Evolutionary conservation across 2,329 filamentous ascomycete species (phyloP), one percentile per base, ranked within the genome.

Genomic region (Colletotrichum euphorbiae): DNA sequence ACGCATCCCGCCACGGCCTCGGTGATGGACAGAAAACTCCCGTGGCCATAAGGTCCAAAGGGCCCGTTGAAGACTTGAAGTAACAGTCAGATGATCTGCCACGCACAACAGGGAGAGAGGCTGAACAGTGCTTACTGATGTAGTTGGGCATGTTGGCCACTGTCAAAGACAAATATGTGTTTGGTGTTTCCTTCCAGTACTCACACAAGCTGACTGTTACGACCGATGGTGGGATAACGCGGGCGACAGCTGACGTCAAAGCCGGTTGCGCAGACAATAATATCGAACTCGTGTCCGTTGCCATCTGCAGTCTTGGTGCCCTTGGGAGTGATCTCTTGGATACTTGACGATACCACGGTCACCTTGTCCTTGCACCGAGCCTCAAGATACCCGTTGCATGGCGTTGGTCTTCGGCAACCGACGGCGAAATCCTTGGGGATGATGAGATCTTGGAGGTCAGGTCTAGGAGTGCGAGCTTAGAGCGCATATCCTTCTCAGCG

Each of bases 381-480:
- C 52, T 77, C 76, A 24, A 77, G 71, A 43, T 75, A 77, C 1
- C 76, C 75, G 40, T 72, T 72, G 1, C 74, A 76, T 19, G 73
- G 76, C 6, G 73, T 78, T 51, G 66, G 69, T 12, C 70, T 65
- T n/a, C 70, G 48, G 46, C 68, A 71, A 7, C 70, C 70, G 38
- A 70, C 65, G 15, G 65, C 67, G 24, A 69, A 76, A 28, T 72
- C 55, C 31, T 70, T 72, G 1, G 84, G 84, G 17, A 82, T 76
- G 12, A 87, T 79, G 52, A 81, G 77, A 9, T 83, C 76, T 1
- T 78, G 76, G 3, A 87, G 74, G 13, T 82, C 79, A 1, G 82
- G 79, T 42, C 82, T 78, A 7, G 77, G 73, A 3, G 21, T 2
- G 74, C 73, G 2, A 86, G 74, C 8, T 80, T 78, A 12, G 76